These are phyloP conservation scores for Scheffersomyces quercinus DNA, from an alignment of 1,139 yeast species.

Conservation along the genomic window DNA sequence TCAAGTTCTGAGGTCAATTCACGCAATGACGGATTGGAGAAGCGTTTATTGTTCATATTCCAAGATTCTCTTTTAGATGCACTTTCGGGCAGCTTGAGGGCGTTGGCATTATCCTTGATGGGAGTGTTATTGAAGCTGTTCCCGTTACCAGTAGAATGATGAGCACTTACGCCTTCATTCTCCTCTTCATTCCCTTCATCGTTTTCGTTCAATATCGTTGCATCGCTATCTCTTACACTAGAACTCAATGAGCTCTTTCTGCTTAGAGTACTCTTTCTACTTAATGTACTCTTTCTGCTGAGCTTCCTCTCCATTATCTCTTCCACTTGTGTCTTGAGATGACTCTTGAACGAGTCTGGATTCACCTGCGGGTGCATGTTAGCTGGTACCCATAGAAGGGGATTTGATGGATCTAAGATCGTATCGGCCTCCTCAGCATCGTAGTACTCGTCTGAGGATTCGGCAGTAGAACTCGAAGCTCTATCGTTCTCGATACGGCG, in stretches of 20 bases:
- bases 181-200: slow-evolving; percentile 2
- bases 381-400: slow-evolving; percentile 90
- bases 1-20: slow-evolving; percentile 70
- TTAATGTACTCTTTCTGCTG: slow-evolving; percentile 30
- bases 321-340: slow-evolving; percentile 77
- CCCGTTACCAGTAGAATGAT: neutral
- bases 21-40: slow-evolving; percentile 58
- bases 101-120: slow-evolving; percentile 1
- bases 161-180: too few species aligned
- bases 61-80: slow-evolving; percentile 10
- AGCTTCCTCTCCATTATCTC: slow-evolving; percentile 59
- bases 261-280: slow-evolving; percentile 33
- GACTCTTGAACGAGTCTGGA: slow-evolving; percentile 84
- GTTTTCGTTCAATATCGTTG: neutral
- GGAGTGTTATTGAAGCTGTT: neutral
- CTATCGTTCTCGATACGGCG: slow-evolving; percentile 1
- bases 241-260: neutral
- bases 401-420: slow-evolving; percentile 25
- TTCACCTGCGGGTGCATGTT: slow-evolving; percentile 89
- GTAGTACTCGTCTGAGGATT: slow-evolving; percentile 22
- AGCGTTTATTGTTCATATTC: slow-evolving; percentile 12
- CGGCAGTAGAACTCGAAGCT: slow-evolving; percentile 2
- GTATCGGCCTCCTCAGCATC: slow-evolving; percentile 29
- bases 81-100: neutral
- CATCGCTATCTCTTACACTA: neutral